phyloP scores from a whole-genome alignment of 345 rosid species.

The Angophora floribunda region DNA sequence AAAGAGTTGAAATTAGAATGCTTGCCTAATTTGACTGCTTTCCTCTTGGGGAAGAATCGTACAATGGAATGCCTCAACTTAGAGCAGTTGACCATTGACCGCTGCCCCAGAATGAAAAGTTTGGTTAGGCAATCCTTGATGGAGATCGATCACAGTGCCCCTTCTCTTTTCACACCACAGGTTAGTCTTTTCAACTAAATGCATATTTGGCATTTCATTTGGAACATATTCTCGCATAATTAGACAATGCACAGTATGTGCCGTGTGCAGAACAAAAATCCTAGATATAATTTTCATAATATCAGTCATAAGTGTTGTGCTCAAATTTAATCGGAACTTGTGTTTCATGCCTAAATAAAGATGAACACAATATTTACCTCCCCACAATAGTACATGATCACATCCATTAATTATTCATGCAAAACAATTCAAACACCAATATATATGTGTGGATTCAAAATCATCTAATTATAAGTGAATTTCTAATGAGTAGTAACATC shows the following conservation, averaged over 20 bases:
- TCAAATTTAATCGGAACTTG: too few species aligned
- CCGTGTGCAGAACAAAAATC: too few species aligned
- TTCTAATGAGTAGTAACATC: too few species aligned
- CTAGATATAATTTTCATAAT: too few species aligned
- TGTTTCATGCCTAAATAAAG: too few species aligned
- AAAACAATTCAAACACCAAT: too few species aligned
- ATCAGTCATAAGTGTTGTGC: too few species aligned
- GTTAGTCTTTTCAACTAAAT: neutral
- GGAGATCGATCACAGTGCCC: neutral
- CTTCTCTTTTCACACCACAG: neutral
- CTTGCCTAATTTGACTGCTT: neutral
- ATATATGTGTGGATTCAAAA: too few species aligned
- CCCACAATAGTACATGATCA: too few species aligned
- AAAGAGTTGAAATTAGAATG: accelerated
- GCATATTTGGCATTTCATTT: neutral
- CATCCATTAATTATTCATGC: too few species aligned
- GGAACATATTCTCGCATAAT: accelerated
- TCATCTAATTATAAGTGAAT: too few species aligned
- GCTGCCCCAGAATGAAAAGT: neutral
- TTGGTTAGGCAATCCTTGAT: neutral
- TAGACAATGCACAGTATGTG: accelerated
- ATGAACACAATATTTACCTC: too few species aligned
- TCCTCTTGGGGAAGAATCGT: neutral
- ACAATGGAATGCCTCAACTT: neutral
- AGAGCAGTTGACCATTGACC: accelerated